A percentile compares a stretch with the other conserved stretches of the same genome.
phyloP scores from a whole-genome alignment of 2,329 filamentous ascomycete genomes.

The Nannizziopsis arthrosporioides region DNA sequence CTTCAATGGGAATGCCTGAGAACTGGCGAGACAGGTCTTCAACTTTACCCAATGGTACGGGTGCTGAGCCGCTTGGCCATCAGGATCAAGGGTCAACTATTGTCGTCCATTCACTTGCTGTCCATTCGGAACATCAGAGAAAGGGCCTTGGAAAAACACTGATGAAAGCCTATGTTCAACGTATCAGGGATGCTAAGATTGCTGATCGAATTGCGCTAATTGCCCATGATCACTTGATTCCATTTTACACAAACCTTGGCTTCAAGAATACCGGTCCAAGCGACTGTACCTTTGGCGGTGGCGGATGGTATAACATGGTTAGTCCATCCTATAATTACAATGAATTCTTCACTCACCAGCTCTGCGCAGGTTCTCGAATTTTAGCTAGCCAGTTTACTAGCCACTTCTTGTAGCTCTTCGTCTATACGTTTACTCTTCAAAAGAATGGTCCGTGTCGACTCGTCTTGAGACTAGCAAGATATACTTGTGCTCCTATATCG shows the following conservation, averaged over 20 bases:
- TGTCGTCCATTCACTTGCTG: conserved; percentile 69
- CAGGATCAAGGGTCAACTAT: conserved; percentile 62
- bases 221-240: conserved; percentile 59
- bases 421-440: not conserved
- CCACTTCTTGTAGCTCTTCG: not conserved
- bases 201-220: conserved; percentile 65
- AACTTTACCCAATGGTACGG: conserved; percentile 21
- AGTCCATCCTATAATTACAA: conserved; percentile 24
- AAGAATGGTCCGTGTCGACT: too few species aligned
- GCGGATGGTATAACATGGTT: conserved; percentile 76
- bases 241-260: conserved; percentile 65
- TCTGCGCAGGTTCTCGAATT: conserved; percentile 13
- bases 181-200: conserved; percentile 57
- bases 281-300: conserved; percentile 59
- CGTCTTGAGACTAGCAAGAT: too few species aligned
- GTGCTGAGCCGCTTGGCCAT: conserved; percentile 50
- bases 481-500: not conserved
- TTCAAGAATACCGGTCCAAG: conserved; percentile 61
- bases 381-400: not conserved
- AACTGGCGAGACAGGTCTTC: conserved; percentile 48
- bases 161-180: conserved; percentile 64
- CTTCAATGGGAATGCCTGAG: conserved; percentile 60
- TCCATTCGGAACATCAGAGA: conserved; percentile 62
- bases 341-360: not conserved
- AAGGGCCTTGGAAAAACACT: conserved; percentile 62